Conservation (phyloP, 1,284 basidiomycete species). For the Ganoderma leucocontextum region DNA sequence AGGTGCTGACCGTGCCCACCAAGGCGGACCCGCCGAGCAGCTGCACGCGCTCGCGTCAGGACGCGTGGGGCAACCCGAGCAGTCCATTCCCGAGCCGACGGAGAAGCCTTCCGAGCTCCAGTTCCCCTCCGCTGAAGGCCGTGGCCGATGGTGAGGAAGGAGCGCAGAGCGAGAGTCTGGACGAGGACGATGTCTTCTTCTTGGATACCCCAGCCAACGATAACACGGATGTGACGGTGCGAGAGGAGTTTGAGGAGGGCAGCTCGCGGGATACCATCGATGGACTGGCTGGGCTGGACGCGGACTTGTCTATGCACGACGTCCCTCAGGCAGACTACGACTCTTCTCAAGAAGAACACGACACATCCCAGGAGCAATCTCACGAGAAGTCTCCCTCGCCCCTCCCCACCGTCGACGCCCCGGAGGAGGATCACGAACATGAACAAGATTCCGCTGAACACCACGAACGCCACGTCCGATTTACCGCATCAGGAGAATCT, state of each 20-base stretch:
- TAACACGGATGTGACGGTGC: not conserved
- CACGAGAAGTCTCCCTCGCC: conserved; percentile 28
- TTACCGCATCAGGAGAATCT: conserved; percentile 18
- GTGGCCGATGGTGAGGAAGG: conserved; percentile 15
- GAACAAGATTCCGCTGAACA: not conserved
- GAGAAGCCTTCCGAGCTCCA: conserved; percentile 22
- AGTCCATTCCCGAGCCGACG: conserved; percentile 56
- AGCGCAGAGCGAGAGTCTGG: conserved; percentile 17
- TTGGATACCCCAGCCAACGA: conserved; percentile 18
- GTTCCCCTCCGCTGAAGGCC: conserved; percentile 27
- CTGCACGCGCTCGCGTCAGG: conserved; percentile 55
- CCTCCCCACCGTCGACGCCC: conserved; percentile 26
- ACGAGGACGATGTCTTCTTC: conserved; percentile 32
- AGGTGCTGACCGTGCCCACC: conserved; percentile 59
- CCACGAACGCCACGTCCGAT: conserved; percentile 25
- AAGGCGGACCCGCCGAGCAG: conserved; percentile 75
- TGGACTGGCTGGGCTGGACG: not conserved
- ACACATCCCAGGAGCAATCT: not conserved
- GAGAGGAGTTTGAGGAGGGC: conserved; percentile 15
- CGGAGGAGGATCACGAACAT: not conserved
- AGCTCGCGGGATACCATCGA: conserved; percentile 18
- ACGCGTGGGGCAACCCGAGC: conserved; percentile 72
- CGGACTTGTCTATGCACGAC: conserved; percentile 12
- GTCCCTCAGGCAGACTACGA: not conserved
- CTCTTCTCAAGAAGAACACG: not conserved